Base-by-base conservation (phyloP, 371 early-diverging fungal genomes). In the Apophysomyces sp. region DNA sequence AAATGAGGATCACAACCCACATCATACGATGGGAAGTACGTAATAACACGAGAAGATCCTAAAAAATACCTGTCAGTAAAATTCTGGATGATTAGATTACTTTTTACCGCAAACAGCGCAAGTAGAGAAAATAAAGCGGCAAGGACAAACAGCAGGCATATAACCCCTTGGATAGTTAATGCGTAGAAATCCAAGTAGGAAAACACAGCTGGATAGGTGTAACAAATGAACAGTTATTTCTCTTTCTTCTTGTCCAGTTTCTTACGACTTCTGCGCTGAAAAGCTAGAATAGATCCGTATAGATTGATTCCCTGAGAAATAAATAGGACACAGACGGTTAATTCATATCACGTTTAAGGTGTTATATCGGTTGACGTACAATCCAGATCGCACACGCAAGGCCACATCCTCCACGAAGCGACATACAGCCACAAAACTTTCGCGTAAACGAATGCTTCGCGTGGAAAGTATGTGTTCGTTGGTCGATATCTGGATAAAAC, bases 111-210 rank as follows among this genome's bases (percentile, higher is more conserved):
- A n/a, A 67, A 52, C 18, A 76, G 59, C 2, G 69, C 60, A 61
- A 71, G 68, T 5, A 79, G 32, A 7, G 72, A 64, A 28, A 72
- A 67, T 0, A 72, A 8, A 6, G 73, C 71, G 4, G 66, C 71
- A 4, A 79, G 44, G 12, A 58, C 59, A 54, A 79, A 74, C 13
- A 67, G 16, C 4, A 79, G 51, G 32, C 76, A 76, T 1, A 76
- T 44, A 2, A 69, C 49, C 15, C 74, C 80, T 54, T 68, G 74
- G 4, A 73, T 36, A 13, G 76, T 63, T 18, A 70, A 32, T 1
- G 71, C 67, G 13, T 58, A 30, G 9, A 53, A 21, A 34, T 76
- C 61, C 13, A 76, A 52, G 44, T 76, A 67, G 9, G 80, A 76
- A 59, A 66, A 79, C 9, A 79, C 40, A 0, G 77, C 80, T 78